Conservation (phyloP, 192 early-diverging fungal species). For the Pilobolus umbonatus region DNA sequence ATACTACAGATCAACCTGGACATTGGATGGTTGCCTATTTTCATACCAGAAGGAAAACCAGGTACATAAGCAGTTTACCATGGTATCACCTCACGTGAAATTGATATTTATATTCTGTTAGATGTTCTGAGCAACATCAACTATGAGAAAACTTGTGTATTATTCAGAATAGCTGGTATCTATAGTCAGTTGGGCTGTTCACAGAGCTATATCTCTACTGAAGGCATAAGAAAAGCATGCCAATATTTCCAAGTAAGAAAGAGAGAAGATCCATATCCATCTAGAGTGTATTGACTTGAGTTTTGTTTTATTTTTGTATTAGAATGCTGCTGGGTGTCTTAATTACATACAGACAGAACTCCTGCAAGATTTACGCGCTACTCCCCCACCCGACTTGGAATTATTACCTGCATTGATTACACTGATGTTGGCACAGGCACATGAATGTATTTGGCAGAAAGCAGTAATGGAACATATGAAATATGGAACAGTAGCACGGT, state of each 20-base stretch:
- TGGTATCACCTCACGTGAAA: neutral
- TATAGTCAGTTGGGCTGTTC: conserved; percentile 73
- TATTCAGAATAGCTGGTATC: conserved; percentile 82
- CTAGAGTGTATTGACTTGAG: too few relatives aligned
- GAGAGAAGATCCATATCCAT: too few relatives aligned
- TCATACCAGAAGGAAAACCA: conserved; percentile 52
- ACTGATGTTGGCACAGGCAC: conserved; percentile 89
- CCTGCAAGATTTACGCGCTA: conserved; percentile 56
- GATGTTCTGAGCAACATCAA: conserved; percentile 52
- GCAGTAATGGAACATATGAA: conserved; percentile 79
- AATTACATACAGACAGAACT: conserved; percentile 53
- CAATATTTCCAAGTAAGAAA: conserved; percentile 66
- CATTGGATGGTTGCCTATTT: conserved; percentile 63
- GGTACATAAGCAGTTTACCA: conserved; percentile 27
- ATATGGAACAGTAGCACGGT: conserved; percentile 65
- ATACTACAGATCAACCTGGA: conserved; percentile 51
- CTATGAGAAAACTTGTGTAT: conserved; percentile 77
- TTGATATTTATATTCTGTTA: neutral
- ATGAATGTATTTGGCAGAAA: conserved; percentile 89
- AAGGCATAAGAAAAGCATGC: conserved; percentile 75
- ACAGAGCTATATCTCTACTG: conserved; percentile 62
- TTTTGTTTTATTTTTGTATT: conserved; percentile 9
- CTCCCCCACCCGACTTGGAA: conserved; percentile 61
- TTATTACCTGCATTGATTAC: conserved; percentile 59
- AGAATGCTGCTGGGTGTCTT: conserved; percentile 82